A percentile compares a stretch with the other conserved stretches of the same genome.
phyloP scores from a whole-genome alignment of 1,139 yeast species.

The Magnusiomyces paraingens region DNA sequence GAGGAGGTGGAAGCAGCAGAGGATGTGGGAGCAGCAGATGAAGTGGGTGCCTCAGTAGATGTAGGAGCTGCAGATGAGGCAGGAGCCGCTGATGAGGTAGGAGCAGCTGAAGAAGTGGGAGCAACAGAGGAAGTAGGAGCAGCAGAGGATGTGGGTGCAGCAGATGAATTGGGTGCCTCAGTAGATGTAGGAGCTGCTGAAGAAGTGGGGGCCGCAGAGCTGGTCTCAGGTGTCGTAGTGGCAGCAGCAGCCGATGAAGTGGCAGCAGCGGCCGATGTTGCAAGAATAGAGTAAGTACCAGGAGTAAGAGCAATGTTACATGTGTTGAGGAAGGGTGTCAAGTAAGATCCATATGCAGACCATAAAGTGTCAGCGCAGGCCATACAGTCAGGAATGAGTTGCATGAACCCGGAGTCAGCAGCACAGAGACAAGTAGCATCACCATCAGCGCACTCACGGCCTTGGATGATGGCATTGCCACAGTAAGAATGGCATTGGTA shows the following conservation, averaged over 20 bases:
- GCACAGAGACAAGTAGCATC: slow-evolving; percentile 11
- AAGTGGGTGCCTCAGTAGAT: slow-evolving; percentile 3
- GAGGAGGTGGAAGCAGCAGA: too few relatives aligned
- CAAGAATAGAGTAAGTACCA: too few relatives aligned
- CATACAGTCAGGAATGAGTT: slow-evolving; percentile 9
- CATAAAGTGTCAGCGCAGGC: slow-evolving; percentile 14
- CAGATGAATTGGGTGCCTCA: slow-evolving; percentile 1
- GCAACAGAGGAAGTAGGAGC: slow-evolving; percentile 1
- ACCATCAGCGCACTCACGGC: slow-evolving; percentile 11
- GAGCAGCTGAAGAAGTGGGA: slow-evolving; percentile 5
- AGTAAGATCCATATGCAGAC: slow-evolving; percentile 13
- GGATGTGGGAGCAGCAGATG: too few relatives aligned
- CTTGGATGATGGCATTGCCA: slow-evolving; percentile 13
- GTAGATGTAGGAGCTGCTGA: background rate
- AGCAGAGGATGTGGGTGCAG: slow-evolving; percentile 1
- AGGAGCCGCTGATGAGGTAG: slow-evolving; percentile 3
- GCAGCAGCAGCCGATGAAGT: background rate
- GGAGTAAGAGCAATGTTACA: slow-evolving; percentile 5
- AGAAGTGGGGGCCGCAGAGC: slow-evolving; percentile 1
- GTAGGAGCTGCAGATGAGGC: background rate
- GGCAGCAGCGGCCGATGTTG: background rate
- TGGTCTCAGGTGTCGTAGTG: too few relatives aligned
- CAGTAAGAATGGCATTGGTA: slow-evolving; percentile 13
- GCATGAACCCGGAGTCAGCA: slow-evolving; percentile 7
- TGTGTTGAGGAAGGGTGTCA: slow-evolving; percentile 10